A percentile compares a stretch with the other conserved stretches of the same genome.
Conservation (phyloP, 1,139 yeast genomes). For the Pichia cactophila region DNA sequence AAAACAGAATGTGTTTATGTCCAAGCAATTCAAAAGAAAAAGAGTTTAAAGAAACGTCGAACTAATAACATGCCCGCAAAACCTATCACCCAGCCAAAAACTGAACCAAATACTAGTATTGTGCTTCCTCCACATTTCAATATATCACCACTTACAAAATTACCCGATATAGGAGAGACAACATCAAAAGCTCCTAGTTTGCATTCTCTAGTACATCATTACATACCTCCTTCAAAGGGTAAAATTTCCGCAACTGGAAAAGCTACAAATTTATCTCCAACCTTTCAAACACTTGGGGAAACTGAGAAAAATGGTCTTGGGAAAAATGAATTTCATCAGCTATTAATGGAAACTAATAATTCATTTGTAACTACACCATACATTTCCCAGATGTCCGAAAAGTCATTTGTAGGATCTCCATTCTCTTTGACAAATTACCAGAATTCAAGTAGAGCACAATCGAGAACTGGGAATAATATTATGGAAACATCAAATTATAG, state of each 20-base stretch:
- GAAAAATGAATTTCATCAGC: background rate
- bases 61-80: too few species aligned
- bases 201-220: background rate
- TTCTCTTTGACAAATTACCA: too few species aligned
- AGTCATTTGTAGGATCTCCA: background rate
- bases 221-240: too few species aligned
- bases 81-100: background rate
- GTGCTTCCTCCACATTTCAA: background rate
- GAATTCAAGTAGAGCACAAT: background rate
- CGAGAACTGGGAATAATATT: background rate
- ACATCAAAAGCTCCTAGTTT: background rate
- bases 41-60: background rate
- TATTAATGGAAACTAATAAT: background rate
- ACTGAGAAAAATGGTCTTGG: background rate
- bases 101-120: too few species aligned
- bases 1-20: slow-evolving; percentile 63
- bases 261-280: too few species aligned
- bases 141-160: background rate
- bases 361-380: background rate
- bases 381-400: background rate
- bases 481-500: background rate
- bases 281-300: background rate
- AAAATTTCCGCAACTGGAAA: too few species aligned
- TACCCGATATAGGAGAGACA: background rate
- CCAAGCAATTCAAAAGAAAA: slow-evolving; percentile 28